Conservation (phyloP, 805 yeast species). For the Myxozyma neotropica region DNA sequence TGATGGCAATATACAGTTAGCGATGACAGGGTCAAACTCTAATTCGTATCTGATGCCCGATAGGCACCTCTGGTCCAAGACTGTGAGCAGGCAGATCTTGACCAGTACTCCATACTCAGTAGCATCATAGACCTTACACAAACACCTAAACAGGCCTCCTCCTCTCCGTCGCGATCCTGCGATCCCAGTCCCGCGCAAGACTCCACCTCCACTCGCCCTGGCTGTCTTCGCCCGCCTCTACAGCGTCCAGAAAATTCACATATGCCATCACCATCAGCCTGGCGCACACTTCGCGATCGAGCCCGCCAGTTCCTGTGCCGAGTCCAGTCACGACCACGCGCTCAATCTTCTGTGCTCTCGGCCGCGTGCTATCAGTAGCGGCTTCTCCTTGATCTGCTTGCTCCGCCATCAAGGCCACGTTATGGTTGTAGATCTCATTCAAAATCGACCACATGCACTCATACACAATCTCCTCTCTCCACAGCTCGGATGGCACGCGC, state of each 20-base stretch:
- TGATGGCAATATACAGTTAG: no score
- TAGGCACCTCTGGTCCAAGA: no score
- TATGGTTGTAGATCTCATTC: constrained; percentile 10
- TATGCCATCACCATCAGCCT: constrained; percentile 30
- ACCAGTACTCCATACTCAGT: no score
- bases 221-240: constrained; percentile 16
- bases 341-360: neutral
- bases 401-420: no score
- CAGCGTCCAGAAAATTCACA: constrained; percentile 26
- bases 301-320: constrained; percentile 33
- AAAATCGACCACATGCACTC: constrained; percentile 32
- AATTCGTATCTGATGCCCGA: no score
- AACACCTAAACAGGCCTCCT: neutral
- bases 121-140: no score
- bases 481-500: constrained; percentile 28
- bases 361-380: no score
- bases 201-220: constrained; percentile 22
- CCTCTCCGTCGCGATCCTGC: neutral
- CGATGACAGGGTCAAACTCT: no score
- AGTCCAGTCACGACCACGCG: constrained; percentile 30
- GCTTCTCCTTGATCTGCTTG: no score
- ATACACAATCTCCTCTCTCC: constrained; percentile 26
- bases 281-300: constrained; percentile 27
- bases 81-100: no score
- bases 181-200: constrained; percentile 20